These are phyloP conservation scores for Coffea humblotiana DNA, from an alignment of 305 asterid species.

Conservation along the genomic window DNA sequence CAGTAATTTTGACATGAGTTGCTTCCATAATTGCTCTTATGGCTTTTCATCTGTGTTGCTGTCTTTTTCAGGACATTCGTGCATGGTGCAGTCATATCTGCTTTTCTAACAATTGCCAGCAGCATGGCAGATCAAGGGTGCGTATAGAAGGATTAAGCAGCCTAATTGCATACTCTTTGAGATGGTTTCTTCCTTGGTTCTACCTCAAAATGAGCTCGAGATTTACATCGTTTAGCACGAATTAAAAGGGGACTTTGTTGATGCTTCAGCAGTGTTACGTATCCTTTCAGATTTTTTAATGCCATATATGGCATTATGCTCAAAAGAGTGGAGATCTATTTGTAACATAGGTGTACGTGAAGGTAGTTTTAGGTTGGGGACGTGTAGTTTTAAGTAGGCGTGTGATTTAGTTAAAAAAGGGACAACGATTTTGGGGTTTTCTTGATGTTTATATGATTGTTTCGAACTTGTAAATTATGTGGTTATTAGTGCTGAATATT, in stretches of 20 bases:
- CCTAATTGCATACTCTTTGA: neutral
- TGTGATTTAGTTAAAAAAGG: neutral
- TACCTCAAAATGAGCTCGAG: neutral
- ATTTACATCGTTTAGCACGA: neutral
- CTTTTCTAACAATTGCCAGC: constrained; percentile 78
- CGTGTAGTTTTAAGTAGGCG: neutral
- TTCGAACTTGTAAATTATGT: constrained; percentile 11
- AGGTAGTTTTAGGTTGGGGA: neutral
- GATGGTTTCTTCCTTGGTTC: neutral
- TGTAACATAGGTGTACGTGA: constrained; percentile 4
- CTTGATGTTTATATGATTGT: neutral
- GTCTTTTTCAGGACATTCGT: constrained; percentile 64
- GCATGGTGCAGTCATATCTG: constrained; percentile 86
- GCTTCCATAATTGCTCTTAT: neutral
- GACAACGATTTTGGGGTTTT: neutral
- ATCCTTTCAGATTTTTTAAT: neutral
- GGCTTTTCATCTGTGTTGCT: neutral
- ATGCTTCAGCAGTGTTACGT: neutral
- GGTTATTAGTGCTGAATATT: neutral
- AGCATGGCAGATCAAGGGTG: constrained; percentile 98
- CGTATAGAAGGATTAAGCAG: constrained; percentile 33
- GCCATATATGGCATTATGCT: neutral
- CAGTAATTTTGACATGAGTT: neutral
- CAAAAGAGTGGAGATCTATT: neutral
- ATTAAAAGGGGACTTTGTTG: neutral